Evolutionary conservation across 1,284 basidiomycete genomes (phyloP), one percentile per base, ranked within the genome.

Genomic region (Mycena sp.): DNA sequence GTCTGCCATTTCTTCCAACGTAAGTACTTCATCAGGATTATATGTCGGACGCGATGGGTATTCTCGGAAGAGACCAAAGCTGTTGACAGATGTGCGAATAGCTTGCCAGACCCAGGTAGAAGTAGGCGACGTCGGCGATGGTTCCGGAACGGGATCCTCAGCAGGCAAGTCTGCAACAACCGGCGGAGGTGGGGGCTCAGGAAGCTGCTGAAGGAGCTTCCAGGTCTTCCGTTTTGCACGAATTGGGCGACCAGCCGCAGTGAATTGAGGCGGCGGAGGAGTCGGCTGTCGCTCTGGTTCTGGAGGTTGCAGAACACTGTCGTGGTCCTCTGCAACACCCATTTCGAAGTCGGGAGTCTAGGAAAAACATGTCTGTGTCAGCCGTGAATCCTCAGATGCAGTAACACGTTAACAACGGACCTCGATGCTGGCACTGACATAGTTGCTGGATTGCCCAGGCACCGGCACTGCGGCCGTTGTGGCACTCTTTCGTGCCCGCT

Each of bases 171-270:
- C 32, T 4, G 29, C 28, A 37, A 51, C n/a, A n/a, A 28, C 35
- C 16, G 32, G 26, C 11, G 29, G 29, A 5, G 49, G 16, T n/a
- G 32, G 32, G 32, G 32, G 32, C 9, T 51, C 49, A 7, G 49
- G 49, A 11, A n/a, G 23, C 32, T 51, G 49, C 32, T 51, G 49
- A 17, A 51, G 49, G 7, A 51, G 49, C 49, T 51, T 51, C 49
- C 49, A 51, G 17, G 29, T 51, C 32, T 51, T 51, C 6, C 49
- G 49, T 16, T 35, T 29, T 11, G 16, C 5, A 11, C 49, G 49
- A 19, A 51, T 14, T n/a, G 49, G 41, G 5, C 49, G 49, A 32
- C 49, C 49, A 16, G 25, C 49, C 17, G 49, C 29, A 21, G 29
- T 51, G 9, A 9, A 14, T 14, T 7, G 9, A 35, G 32, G 9